A percentile compares a stretch with the other conserved stretches of the same genome.
These are phyloP conservation scores for Paramicrosporidium saccamoebae DNA, from an alignment of 371 early-diverging fungal species.

Conservation along the genomic window DNA sequence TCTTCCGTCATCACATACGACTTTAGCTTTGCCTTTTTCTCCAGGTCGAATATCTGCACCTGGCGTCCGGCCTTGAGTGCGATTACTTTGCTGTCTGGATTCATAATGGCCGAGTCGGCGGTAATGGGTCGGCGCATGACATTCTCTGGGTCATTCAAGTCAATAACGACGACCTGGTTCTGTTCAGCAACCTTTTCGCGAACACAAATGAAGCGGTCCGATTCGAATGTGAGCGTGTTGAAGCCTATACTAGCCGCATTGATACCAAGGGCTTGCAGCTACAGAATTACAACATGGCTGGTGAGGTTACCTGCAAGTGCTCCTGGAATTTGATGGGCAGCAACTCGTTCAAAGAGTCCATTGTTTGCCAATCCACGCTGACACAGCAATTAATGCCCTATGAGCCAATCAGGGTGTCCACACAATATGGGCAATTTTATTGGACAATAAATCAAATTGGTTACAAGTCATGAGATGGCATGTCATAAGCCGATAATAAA, in stretches of 20 bases:
- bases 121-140: slow-evolving; percentile 65
- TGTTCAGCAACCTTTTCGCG: slow-evolving; percentile 55
- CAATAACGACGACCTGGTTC: slow-evolving; percentile 72
- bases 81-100: slow-evolving; percentile 61
- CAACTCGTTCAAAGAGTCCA: slow-evolving; percentile 30
- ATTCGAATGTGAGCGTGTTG: slow-evolving; percentile 84
- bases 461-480: too few species aligned
- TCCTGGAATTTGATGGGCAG: slow-evolving; percentile 65
- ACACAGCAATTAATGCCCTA: too few species aligned
- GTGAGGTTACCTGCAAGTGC: slow-evolving; percentile 44
- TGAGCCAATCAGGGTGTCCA: too few species aligned
- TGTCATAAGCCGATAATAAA: too few species aligned
- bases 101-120: slow-evolving; percentile 93
- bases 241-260: slow-evolving; percentile 71
- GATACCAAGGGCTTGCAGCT: slow-evolving; percentile 69
- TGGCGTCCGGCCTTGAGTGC: slow-evolving; percentile 74
- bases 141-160: slow-evolving; percentile 43
- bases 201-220: slow-evolving; percentile 83
- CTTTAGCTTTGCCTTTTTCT: slow-evolving; percentile 70
- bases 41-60: slow-evolving; percentile 86
- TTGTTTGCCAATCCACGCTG: too few species aligned
- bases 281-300: slow-evolving; percentile 1
- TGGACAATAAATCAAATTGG: too few species aligned
- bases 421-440: too few species aligned
- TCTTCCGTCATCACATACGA: slow-evolving; percentile 66